Evolutionary conservation across 1,284 basidiomycete species (phyloP).

Genomic region (Melampsora larici-populina): DNA sequence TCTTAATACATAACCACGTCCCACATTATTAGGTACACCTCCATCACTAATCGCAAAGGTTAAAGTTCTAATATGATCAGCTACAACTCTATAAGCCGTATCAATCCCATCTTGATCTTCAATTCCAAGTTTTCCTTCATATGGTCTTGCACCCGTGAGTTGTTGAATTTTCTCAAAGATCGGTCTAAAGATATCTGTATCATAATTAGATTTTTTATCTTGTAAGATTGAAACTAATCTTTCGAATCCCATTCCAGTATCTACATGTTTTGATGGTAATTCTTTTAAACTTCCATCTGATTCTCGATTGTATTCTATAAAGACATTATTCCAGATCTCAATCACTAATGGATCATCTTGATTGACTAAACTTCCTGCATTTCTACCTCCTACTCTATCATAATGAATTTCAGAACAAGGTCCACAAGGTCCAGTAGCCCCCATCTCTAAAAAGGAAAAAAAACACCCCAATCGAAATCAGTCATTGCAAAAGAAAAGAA

Average conservation of each 20-base stretch:
- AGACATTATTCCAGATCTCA: constrained; percentile 43
- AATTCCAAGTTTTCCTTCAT: constrained; percentile 34
- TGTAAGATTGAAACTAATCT: constrained; percentile 38
- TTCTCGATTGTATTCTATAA: constrained; percentile 42
- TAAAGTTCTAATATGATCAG: constrained; percentile 42
- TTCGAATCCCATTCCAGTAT: constrained; percentile 43
- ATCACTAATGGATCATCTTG: constrained; percentile 41
- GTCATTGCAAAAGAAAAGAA: not conserved
- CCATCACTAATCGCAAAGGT: constrained; percentile 43
- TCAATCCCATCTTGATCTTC: constrained; percentile 42
- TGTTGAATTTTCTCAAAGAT: constrained; percentile 38
- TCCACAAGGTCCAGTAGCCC: constrained; percentile 40
- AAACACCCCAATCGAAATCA: not conserved
- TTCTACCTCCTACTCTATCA: constrained; percentile 37
- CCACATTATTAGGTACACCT: constrained; percentile 41
- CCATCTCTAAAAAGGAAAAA: constrained; percentile 34
- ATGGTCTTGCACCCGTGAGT: constrained; percentile 31
- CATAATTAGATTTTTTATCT: constrained; percentile 40
- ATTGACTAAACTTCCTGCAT: constrained; percentile 35
- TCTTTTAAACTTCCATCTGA: constrained; percentile 17
- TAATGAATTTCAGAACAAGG: constrained; percentile 44
- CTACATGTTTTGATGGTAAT: constrained; percentile 37
- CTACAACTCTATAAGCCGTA: constrained; percentile 42
- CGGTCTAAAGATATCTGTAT: constrained; percentile 39
- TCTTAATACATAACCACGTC: constrained; percentile 39